Base-by-base conservation (phyloP, 1,284 basidiomycete genomes). In the Microbotryum scabiosae region DNA sequence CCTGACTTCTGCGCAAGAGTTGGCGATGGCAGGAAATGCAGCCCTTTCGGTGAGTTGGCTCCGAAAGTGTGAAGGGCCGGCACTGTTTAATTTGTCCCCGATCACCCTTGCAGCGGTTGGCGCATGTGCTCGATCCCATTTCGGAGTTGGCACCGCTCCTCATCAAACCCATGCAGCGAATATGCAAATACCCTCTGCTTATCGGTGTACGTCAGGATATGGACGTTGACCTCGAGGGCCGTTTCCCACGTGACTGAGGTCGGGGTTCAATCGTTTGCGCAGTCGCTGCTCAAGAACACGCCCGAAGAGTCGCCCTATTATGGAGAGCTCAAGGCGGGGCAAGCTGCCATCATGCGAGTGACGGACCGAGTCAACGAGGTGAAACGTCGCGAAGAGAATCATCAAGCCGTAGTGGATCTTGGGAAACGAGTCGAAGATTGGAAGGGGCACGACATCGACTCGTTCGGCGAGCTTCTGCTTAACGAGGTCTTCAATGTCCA, bases 331-430 rank as follows among this genome's bases (percentile, higher is more conserved):
- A 83, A 86, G 73, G 81, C 81, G 50, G 96, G 94, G 23, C 82
- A 86, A 10, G 85, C 84, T 8, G 86, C 90, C 8, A 89, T 92
- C 47, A 91, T 91, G 76, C 85, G 92, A 43, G 92, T 98, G 71
- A 88, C 94, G 14, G 90, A 91, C 75, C 88, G 87, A 76, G 93
- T 97, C 76, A 97, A 98, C 74, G 96, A 98, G 76, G 90, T 89
- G 41, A 84, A 92, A 75, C 82, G 94, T 55, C 83, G 77, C 83
- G 68, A 90, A 85, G 74, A 80, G 73, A 96, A 96, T 70, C 78
- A 83, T 50, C 84, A 85, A 69, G 91, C 91, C 2, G 91, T 97
- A 59, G 84, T 87, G 75, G 89, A 89, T 72, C 82, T 99, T 20
- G 82, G 87, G 65, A 80, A 79, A 43, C 85, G 96, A 41, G 92